Conservation (phyloP, 768 basidiomycete species). For the Mycena latifolia region DNA sequence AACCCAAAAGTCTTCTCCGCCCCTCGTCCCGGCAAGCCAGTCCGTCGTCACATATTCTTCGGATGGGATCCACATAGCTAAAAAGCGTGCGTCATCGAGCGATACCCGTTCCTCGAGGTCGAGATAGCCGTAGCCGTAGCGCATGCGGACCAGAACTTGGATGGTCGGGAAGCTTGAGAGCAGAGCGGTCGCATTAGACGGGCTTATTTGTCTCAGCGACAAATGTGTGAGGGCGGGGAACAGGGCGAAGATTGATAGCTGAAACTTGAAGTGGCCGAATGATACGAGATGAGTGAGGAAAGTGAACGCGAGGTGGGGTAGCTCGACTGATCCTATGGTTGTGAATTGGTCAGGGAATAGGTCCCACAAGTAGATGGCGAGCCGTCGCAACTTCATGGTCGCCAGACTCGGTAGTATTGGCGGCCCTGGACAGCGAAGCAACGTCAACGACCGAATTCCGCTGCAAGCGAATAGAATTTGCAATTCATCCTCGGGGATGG, state of each 20-base stretch:
- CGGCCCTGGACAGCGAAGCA: neutral
- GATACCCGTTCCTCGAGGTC: too few relatives aligned
- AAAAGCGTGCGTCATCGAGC: neutral
- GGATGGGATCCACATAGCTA: too few relatives aligned
- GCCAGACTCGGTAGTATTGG: neutral
- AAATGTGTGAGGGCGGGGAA: slow-evolving; percentile 11
- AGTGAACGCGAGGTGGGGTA: neutral
- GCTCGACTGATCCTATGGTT: too few relatives aligned
- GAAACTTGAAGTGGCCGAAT: neutral
- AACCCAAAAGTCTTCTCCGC: slow-evolving; percentile 5
- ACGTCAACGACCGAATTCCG: neutral
- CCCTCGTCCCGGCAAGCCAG: too few relatives aligned
- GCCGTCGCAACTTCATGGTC: neutral
- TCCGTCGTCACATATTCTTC: too few relatives aligned
- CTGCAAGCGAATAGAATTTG: neutral
- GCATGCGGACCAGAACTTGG: neutral
- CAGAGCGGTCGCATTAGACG: neutral
- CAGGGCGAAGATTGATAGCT: neutral
- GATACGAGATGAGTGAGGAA: slow-evolving; percentile 12
- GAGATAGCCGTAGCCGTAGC: too few relatives aligned
- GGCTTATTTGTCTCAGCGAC: too few relatives aligned
- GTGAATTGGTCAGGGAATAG: neutral
- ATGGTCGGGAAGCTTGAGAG: neutral
- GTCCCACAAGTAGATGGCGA: neutral
- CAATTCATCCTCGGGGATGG: too few relatives aligned